phyloP scores from a whole-genome alignment of 192 early-diverging fungal genomes.

The Mortierella hygrophila region DNA sequence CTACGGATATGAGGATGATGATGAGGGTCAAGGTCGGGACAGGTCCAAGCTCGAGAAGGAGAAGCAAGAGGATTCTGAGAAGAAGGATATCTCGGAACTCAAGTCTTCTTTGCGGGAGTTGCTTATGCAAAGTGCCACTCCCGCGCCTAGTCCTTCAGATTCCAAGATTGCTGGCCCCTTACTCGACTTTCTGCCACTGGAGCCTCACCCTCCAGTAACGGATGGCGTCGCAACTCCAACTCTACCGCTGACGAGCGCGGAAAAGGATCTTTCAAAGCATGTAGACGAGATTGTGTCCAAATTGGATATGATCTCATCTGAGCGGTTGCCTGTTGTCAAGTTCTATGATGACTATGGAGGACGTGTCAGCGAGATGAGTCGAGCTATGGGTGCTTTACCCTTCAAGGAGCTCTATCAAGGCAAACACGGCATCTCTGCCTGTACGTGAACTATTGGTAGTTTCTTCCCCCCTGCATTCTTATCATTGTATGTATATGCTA shows the following conservation, averaged over 20 bases:
- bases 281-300: constrained; percentile 28
- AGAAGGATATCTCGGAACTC: constrained; percentile 11
- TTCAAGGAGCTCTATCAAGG: constrained; percentile 27
- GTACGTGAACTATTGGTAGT: constrained; percentile 8
- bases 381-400: neutral
- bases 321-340: constrained; percentile 33
- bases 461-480: neutral
- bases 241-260: neutral
- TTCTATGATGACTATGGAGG: constrained; percentile 38
- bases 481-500: neutral
- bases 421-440: constrained; percentile 29
- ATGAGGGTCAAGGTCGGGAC: neutral
- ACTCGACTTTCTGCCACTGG: neutral
- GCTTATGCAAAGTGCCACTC: neutral
- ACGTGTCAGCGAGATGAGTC: constrained; percentile 19
- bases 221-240: neutral
- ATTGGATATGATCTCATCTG: constrained; percentile 17
- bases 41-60: constrained; percentile 15
- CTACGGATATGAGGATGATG: neutral
- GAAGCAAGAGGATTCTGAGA: constrained; percentile 16
- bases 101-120: constrained; percentile 1
- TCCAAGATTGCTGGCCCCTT: neutral
- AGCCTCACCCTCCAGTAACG: neutral
- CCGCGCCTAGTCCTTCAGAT: neutral
- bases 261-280: neutral